Evolutionary conservation across 768 basidiomycete genomes (phyloP).

Genomic region (Sarcodon aspratus): DNA sequence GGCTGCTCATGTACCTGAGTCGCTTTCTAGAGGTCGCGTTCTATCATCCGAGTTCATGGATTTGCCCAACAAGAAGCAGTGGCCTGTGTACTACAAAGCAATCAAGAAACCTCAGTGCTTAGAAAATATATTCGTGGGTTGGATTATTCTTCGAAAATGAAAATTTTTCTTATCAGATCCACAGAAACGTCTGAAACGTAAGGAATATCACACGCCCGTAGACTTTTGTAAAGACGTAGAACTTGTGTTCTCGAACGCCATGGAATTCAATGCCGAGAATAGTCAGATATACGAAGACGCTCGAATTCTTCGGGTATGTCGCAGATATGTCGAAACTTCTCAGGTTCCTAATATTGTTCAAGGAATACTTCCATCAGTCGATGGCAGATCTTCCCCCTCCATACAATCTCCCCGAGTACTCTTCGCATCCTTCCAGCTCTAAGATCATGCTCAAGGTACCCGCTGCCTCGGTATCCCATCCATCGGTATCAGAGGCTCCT

Average conservation of each 20-base stretch:
- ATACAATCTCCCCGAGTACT: conserved; percentile 50
- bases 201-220: conserved; percentile 55
- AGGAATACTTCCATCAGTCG: conserved; percentile 67
- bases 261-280: conserved; percentile 80
- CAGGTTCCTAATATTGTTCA: background rate
- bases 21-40: conserved; percentile 42
- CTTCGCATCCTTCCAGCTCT: conserved; percentile 28
- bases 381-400: conserved; percentile 72
- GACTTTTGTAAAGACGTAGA: conserved; percentile 84
- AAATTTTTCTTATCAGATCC: conserved; percentile 1
- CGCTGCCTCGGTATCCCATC: conserved; percentile 19
- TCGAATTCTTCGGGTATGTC: conserved; percentile 44
- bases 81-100: conserved; percentile 69
- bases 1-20: background rate
- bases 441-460: conserved; percentile 72
- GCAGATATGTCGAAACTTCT: background rate
- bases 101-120: conserved; percentile 76
- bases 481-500: conserved; percentile 1
- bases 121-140: conserved; percentile 62
- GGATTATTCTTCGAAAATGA: conserved; percentile 3
- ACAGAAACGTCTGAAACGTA: conserved; percentile 73
- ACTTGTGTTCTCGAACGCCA: conserved; percentile 82
- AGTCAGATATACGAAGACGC: conserved; percentile 80
- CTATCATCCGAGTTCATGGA: conserved; percentile 75
- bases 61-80: conserved; percentile 67